Evolutionary conservation across 202 grass and related monocot genomes (phyloP).

Genomic region (Saccharum hybrid): DNA sequence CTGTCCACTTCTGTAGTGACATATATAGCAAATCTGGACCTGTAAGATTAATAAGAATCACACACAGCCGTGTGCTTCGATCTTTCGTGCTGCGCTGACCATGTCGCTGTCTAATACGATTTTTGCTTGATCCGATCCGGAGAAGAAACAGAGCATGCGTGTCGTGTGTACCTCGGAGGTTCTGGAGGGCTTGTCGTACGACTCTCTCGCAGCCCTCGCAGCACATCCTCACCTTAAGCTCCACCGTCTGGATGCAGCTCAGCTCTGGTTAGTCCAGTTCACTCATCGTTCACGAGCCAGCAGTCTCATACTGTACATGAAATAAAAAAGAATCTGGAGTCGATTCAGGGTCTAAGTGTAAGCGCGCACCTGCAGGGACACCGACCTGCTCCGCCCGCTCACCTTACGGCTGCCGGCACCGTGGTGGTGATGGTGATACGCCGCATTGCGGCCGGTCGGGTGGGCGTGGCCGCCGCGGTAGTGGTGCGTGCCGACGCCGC

Average conservation of each 20-base stretch:
- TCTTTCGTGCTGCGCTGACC: neutral
- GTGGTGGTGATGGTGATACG: neutral
- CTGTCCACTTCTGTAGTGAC: constrained; percentile 55
- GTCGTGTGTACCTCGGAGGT: constrained; percentile 53
- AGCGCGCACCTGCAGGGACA: constrained; percentile 59
- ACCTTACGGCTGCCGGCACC: neutral
- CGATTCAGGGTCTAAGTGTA: neutral
- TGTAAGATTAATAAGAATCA: neutral
- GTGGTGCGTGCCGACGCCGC: constrained; percentile 35
- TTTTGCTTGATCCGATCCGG: neutral
- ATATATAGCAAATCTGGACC: neutral
- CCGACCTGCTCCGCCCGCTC: constrained; percentile 11
- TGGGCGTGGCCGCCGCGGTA: constrained; percentile 29
- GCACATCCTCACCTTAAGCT: constrained; percentile 85
- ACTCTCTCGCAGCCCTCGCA: constrained; percentile 72
- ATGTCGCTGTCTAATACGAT: neutral
- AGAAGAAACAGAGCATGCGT: neutral
- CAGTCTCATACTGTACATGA: neutral
- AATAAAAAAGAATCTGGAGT: neutral
- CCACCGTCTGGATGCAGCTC: constrained; percentile 58
- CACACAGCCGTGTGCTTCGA: no score
- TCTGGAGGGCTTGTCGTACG: constrained; percentile 60
- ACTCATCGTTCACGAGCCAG: neutral
- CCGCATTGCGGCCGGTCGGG: constrained; percentile 7
- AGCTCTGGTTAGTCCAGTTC: neutral